Base-by-base conservation (phyloP, 2,329 filamentous ascomycete species). In the Pseudocercospora pini-densiflorae region DNA sequence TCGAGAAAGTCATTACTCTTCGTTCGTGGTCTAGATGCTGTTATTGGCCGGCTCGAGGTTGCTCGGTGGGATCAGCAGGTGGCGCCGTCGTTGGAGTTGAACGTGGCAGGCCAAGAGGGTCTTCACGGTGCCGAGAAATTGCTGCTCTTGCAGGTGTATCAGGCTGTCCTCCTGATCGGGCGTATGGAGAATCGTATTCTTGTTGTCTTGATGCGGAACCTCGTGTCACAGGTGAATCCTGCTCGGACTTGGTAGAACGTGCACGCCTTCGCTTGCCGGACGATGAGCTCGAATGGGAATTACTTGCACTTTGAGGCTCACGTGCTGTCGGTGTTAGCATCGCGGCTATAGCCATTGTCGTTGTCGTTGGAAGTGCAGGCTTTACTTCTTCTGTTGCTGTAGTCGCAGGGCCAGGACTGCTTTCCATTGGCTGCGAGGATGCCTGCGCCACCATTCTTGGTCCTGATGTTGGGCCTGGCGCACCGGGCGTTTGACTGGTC, bases 381-480 rank as follows among this genome's bases (percentile, higher is more conserved):
- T 68, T 72, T 8, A 66, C 29, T 45, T 72, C 69, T 55, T 72
- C 71, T 23, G 55, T 55, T 36, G 53, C 40, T 31, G 49, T 61
- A n/a, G 61, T 55, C 5, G 40, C 40, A 43, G 16, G 40, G 40
- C 58, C 21, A 7, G 54, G 51, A 27, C 57, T 63, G 31, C 55
- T 58, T n/a, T 58, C 29, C 31, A 16, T 21, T 43, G 63, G 36
- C 24, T 60, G 64, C 24, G 65, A 61, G 9, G 70, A 61, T 36
- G 59, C 54, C 33, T 69, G 68, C 16, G 68, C 60, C 19, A 65
- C 24, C 8, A 61, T 61, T 36, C 66, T 63, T 36, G 58, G 59
- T 27, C 64, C 75, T 12, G 78, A 76, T 59, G 77, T 77, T 57
- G 79, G 77, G 55, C 81, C 80, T 21, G 75, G 69, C 66, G 81